Conservation (phyloP, 192 early-diverging fungal genomes). For the Podila epigama region DNA sequence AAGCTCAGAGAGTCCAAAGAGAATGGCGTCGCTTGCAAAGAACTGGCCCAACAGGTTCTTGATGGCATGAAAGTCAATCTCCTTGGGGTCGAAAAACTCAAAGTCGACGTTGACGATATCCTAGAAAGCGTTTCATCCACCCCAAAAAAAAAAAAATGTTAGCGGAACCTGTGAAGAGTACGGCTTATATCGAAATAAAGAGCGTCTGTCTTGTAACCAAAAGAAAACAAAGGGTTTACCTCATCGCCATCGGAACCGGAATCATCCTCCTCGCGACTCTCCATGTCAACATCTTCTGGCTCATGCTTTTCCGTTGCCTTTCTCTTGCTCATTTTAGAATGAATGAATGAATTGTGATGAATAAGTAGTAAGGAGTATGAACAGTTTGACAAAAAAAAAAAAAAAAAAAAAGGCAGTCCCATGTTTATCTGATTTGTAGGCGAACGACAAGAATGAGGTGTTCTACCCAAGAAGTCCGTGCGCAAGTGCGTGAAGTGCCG, state of each 20-base stretch:
- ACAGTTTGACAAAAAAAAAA: not conserved
- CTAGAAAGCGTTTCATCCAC: no score
- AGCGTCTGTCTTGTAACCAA: not conserved
- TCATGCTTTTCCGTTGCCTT: constrained; percentile 34
- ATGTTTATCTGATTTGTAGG: no score
- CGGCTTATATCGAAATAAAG: no score
- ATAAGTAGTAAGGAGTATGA: not conserved
- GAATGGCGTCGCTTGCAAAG: constrained; percentile 82
- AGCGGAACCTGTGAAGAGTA: no score
- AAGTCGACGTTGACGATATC: constrained; percentile 89
- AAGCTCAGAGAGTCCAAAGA: constrained; percentile 78
- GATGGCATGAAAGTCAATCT: constrained; percentile 89
- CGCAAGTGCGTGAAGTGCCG: no score
- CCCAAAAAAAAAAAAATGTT: no score
- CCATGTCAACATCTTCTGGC: constrained; percentile 43
- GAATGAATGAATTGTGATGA: not conserved
- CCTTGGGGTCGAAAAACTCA: constrained; percentile 93
- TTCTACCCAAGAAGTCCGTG: no score
- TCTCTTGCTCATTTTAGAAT: constrained; percentile 35
- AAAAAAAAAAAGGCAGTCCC: not conserved
- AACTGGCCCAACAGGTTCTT: constrained; percentile 84
- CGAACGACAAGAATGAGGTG: no score
- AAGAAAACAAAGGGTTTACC: not conserved
- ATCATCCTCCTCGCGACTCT: constrained; percentile 35
- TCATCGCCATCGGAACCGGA: constrained; percentile 48